Evolutionary conservation across 23 red algal species (phyloP).

Genomic region (Gracilariopsis chorda): DNA sequence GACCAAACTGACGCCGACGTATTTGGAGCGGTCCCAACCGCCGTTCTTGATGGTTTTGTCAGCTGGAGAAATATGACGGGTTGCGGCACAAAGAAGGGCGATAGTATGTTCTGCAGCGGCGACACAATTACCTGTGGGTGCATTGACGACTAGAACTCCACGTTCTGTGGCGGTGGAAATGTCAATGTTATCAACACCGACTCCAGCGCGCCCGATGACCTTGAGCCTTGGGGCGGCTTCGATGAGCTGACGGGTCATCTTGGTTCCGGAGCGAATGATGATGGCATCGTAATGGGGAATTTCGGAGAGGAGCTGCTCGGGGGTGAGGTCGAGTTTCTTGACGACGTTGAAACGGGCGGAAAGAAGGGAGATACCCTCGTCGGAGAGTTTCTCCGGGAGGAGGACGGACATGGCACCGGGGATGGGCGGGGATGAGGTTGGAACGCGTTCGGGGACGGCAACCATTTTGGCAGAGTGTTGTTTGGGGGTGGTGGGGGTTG

Average conservation of each 20-base stretch:
- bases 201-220: slow-evolving; percentile 97
- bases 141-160: slow-evolving; percentile 97
- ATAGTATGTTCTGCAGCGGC: slow-evolving; percentile 98
- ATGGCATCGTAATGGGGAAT: slow-evolving; percentile 85
- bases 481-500: background rate
- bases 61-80: slow-evolving; percentile 76
- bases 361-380: slow-evolving; percentile 81
- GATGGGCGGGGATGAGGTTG: background rate
- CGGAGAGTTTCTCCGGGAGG: slow-evolving; percentile 94
- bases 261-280: slow-evolving; percentile 93
- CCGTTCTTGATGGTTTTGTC: slow-evolving; percentile 87
- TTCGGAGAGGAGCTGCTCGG: slow-evolving; percentile 64
- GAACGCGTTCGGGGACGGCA: slow-evolving; percentile 33
- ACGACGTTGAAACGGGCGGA: slow-evolving; percentile 62
- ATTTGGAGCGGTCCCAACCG: slow-evolving; percentile 79
- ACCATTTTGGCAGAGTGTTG: slow-evolving; percentile 35
- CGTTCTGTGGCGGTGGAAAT: slow-evolving; percentile 92
- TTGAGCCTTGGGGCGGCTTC: slow-evolving; percentile 75
- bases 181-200: slow-evolving; percentile 99
- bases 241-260: slow-evolving; percentile 90
- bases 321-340: slow-evolving; percentile 80
- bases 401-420: slow-evolving; percentile 69
- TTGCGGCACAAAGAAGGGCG: slow-evolving; percentile 74
- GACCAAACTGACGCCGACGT: slow-evolving; percentile 86
- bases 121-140: slow-evolving; percentile 98